Conservation (phyloP, 2,329 filamentous ascomycete genomes). For the Verticillium zaregamsianum region DNA sequence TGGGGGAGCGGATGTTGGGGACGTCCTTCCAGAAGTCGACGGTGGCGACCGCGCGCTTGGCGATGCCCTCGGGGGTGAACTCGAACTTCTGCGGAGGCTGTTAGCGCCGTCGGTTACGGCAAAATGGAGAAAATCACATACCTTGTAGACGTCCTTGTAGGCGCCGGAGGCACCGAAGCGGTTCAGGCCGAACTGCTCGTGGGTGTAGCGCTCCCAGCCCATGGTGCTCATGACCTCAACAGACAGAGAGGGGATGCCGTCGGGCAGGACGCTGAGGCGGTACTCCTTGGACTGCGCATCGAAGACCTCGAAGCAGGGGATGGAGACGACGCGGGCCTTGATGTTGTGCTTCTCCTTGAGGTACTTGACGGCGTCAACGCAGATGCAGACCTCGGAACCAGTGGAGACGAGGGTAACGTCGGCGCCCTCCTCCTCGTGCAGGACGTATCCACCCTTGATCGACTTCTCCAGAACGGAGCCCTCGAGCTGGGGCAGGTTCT, state of each 20-base stretch:
- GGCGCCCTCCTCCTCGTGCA: conserved; percentile 78
- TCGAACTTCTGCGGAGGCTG: conserved; percentile 78
- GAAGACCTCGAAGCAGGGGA: conserved; percentile 97
- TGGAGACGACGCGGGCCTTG: conserved; percentile 86
- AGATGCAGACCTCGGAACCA: conserved; percentile 93
- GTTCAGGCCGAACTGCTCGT: conserved; percentile 99
- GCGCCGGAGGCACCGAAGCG: conserved; percentile 95
- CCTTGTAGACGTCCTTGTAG: conserved; percentile 97
- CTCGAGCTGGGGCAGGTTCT: conserved; percentile 98
- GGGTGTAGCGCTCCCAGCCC: conserved; percentile 98
- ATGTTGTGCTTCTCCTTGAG: conserved; percentile 85
- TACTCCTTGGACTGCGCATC: conserved; percentile 93
- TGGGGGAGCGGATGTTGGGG: conserved; percentile 83
- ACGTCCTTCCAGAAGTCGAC: conserved; percentile 97
- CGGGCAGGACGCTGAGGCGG: conserved; percentile 85
- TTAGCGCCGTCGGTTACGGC: conserved; percentile 23
- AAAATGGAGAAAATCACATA: conserved; percentile 31
- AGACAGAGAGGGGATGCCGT: conserved; percentile 87
- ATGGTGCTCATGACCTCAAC: conserved; percentile 97
- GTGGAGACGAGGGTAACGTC: conserved; percentile 88
- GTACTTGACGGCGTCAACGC: conserved; percentile 86
- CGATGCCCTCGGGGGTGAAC: conserved; percentile 94
- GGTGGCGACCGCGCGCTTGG: conserved; percentile 89
- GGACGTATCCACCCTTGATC: conserved; percentile 93
- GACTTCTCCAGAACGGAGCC: conserved; percentile 84